A percentile compares a stretch with the other conserved stretches of the same genome.
Evolutionary conservation across 2,329 filamentous ascomycete genomes (phyloP).

Genomic region (Neonectria ditissima): DNA sequence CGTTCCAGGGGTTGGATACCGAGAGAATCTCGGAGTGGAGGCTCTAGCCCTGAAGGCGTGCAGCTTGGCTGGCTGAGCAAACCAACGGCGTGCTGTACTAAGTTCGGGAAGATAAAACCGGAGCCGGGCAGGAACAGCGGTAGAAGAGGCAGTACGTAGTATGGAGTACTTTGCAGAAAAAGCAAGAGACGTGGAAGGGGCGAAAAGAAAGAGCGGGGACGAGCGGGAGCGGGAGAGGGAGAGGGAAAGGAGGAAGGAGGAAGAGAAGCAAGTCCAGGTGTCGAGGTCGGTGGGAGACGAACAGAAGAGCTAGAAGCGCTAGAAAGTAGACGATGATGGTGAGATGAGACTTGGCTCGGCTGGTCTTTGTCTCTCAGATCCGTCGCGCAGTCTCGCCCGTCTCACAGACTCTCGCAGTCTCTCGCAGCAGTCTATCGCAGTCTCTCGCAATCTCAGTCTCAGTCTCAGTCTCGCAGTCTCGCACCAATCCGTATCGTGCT

Average conservation of each 20-base stretch:
- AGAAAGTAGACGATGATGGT: slow-evolving; percentile 3
- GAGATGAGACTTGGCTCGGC: slow-evolving; percentile 20
- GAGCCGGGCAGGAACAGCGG: slow-evolving; percentile 1
- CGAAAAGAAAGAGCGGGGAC: slow-evolving; percentile 10
- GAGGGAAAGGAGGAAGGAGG: slow-evolving; percentile 4
- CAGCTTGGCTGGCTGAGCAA: slow-evolving; percentile 19
- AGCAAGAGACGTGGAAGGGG: slow-evolving; percentile 9
- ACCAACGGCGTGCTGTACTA: slow-evolving; percentile 13
- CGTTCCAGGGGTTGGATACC: slow-evolving; percentile 23
- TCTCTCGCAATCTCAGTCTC: slow-evolving; percentile 8
- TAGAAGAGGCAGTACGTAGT: neutral
- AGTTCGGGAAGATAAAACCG: slow-evolving; percentile 3
- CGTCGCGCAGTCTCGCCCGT: slow-evolving; percentile 1
- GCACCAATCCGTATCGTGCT: slow-evolving; percentile 1
- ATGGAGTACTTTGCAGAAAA: neutral
- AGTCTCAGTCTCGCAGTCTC: slow-evolving; percentile 10
- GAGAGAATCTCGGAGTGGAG: slow-evolving; percentile 25
- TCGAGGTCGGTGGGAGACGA: slow-evolving; percentile 2
- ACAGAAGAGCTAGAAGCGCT: slow-evolving; percentile 2
- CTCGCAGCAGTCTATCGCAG: no score
- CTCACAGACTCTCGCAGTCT: slow-evolving; percentile 11
- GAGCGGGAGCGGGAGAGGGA: slow-evolving; percentile 7
- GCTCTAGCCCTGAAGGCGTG: slow-evolving; percentile 19
- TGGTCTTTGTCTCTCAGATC: slow-evolving; percentile 9
- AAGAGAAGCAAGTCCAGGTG: no score